phyloP scores from a whole-genome alignment of 2,329 filamentous ascomycete species.

The Arthrinium puccinioides region DNA sequence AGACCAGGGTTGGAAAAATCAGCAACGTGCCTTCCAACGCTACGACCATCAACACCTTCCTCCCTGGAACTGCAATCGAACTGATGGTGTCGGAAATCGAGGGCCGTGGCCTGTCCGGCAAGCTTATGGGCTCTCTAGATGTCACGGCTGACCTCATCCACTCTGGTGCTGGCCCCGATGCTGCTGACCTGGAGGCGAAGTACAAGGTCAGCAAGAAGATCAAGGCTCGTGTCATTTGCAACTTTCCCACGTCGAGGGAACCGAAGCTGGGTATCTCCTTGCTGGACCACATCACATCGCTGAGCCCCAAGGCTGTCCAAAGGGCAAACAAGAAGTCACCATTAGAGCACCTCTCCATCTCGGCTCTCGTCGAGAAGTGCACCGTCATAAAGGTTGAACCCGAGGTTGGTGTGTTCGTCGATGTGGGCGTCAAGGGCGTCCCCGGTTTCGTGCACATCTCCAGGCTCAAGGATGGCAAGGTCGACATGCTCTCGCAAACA shows the following conservation, averaged over 20 bases:
- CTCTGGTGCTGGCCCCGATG: conserved; percentile 66
- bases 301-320: conserved; percentile 42
- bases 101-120: conserved; percentile 71
- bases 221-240: conserved; percentile 82
- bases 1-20: conserved; percentile 60
- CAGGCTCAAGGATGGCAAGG: conserved; percentile 79
- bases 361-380: conserved; percentile 68
- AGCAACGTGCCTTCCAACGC: conserved; percentile 64
- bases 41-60: conserved; percentile 80
- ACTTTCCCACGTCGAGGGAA: conserved; percentile 69
- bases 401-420: conserved; percentile 74
- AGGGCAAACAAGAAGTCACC: conserved; percentile 39
- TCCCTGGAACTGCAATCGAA: conserved; percentile 87
- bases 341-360: conserved; percentile 57
- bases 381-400: conserved; percentile 74
- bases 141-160: conserved; percentile 88
- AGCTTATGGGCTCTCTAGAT: conserved; percentile 86
- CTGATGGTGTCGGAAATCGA: conserved; percentile 73
- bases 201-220: conserved; percentile 80
- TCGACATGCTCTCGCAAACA: conserved; percentile 72
- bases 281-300: conserved; percentile 70
- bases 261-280: conserved; percentile 85
- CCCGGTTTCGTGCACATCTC: conserved; percentile 95
- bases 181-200: conserved; percentile 64
- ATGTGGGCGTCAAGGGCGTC: conserved; percentile 59